phyloP scores from a whole-genome alignment of 768 basidiomycete species.

The Pisolithus albus region DNA sequence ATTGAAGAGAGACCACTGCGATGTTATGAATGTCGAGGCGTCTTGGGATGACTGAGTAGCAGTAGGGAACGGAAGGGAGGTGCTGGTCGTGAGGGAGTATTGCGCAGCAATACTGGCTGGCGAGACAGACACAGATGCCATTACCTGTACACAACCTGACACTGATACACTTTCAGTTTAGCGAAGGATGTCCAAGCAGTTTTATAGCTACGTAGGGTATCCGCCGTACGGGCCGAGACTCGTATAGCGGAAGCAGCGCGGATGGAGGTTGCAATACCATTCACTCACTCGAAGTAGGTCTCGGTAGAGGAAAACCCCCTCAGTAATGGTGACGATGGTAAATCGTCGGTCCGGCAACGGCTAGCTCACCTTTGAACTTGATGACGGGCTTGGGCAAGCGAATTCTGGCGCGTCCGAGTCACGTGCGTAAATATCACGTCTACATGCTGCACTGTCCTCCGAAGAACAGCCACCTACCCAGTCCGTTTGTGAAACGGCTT shows the following conservation, averaged over 20 bases:
- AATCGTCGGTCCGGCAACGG: too few species aligned
- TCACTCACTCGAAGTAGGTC: too few species aligned
- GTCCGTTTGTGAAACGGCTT: slow-evolving; percentile 1
- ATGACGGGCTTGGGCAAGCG: not conserved
- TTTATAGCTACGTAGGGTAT: too few species aligned
- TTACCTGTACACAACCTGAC: not conserved
- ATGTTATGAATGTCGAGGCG: slow-evolving; percentile 44
- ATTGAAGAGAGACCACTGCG: slow-evolving; percentile 56
- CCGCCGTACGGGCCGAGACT: too few species aligned
- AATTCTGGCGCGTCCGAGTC: slow-evolving; percentile 10
- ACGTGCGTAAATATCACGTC: slow-evolving; percentile 14
- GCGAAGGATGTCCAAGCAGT: too few species aligned
- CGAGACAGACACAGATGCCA: slow-evolving; percentile 1
- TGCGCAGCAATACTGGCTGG: slow-evolving; percentile 36
- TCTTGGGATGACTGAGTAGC: slow-evolving; percentile 47
- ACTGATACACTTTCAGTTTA: not conserved
- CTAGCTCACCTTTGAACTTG: too few species aligned
- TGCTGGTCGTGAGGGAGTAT: slow-evolving; percentile 54
- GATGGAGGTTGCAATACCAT: too few species aligned
- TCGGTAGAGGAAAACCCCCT: too few species aligned
- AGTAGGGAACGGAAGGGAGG: slow-evolving; percentile 57
- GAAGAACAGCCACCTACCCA: not conserved
- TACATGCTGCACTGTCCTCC: not conserved
- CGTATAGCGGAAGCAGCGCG: too few species aligned
- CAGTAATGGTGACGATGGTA: too few species aligned